Conservation (phyloP, 257 asterid genomes). For the Solanum dulcamara region DNA sequence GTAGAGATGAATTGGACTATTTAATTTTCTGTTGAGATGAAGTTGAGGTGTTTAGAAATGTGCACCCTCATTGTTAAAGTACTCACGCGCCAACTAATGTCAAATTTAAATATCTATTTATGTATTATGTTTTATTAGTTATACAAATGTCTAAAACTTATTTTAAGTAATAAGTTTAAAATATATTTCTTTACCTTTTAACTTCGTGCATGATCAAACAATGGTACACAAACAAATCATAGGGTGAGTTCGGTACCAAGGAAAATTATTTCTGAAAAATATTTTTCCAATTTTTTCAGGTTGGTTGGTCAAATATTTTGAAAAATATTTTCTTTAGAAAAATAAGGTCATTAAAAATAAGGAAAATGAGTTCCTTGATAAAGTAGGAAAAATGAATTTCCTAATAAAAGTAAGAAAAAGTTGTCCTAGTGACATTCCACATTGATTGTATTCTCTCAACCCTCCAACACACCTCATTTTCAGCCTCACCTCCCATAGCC, state of each 20-base stretch:
- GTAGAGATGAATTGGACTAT: background rate
- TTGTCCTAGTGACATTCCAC: background rate
- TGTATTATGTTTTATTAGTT: background rate
- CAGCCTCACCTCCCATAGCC: background rate
- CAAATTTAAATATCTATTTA: background rate
- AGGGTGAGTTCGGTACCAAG: background rate
- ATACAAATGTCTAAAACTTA: background rate
- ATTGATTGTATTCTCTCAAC: background rate
- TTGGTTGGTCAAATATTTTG: background rate
- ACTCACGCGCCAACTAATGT: background rate
- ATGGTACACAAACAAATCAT: background rate
- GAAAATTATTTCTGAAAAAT: background rate
- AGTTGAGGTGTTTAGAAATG: background rate
- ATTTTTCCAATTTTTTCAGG: background rate
- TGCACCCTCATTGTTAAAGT: background rate
- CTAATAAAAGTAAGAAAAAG: background rate
- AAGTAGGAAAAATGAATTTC: too few relatives aligned
- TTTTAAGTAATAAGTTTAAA: background rate
- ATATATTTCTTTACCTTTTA: background rate
- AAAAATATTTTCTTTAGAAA: background rate
- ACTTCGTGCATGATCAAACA: background rate
- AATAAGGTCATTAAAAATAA: background rate
- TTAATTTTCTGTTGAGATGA: background rate
- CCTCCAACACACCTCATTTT: background rate
- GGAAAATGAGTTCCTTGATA: too few relatives aligned